Conservation (phyloP, 2,329 filamentous ascomycete species). For the Penicillium sclerotiorum region DNA sequence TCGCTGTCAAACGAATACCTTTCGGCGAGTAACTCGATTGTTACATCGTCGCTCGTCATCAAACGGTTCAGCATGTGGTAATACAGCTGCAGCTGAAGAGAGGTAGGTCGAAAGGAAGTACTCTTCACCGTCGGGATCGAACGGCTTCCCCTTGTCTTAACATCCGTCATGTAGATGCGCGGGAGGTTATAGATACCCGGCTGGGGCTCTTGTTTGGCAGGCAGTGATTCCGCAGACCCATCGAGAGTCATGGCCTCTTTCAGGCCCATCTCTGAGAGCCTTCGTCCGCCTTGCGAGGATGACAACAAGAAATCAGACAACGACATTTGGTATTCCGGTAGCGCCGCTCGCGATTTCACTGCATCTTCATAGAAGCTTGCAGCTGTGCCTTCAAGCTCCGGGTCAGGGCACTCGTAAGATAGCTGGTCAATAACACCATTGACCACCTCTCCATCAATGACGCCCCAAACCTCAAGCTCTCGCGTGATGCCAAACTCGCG, state of each 20-base stretch:
- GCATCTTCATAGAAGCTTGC: conserved; percentile 43
- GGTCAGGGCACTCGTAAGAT: conserved; percentile 74
- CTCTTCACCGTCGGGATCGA: conserved; percentile 62
- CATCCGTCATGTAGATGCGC: conserved; percentile 76
- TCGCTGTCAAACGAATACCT: conserved; percentile 71
- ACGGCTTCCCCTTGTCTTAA: conserved; percentile 75
- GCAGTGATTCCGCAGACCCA: neutral
- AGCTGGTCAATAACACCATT: conserved; percentile 90
- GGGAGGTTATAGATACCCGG: conserved; percentile 29
- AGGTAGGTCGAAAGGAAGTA: conserved; percentile 70
- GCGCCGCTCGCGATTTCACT: conserved; percentile 36
- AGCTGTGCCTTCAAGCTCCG: conserved; percentile 66
- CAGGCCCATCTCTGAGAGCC: conserved; percentile 33
- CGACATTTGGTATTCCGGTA: conserved; percentile 50
- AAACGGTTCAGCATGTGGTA: conserved; percentile 80
- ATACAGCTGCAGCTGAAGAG: conserved; percentile 88
- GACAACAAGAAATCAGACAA: conserved; percentile 49
- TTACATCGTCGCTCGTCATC: conserved; percentile 65
- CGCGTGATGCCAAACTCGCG: conserved; percentile 71
- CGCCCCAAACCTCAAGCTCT: conserved; percentile 82
- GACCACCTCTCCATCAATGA: conserved; percentile 77
- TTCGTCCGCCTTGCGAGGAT: conserved; percentile 38
- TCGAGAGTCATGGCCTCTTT: conserved; percentile 12
- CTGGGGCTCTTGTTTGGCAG: conserved; percentile 11
- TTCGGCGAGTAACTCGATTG: conserved; percentile 68